Conservation (phyloP, 495 filamentous ascomycete species). For the Parmelia sp. region DNA sequence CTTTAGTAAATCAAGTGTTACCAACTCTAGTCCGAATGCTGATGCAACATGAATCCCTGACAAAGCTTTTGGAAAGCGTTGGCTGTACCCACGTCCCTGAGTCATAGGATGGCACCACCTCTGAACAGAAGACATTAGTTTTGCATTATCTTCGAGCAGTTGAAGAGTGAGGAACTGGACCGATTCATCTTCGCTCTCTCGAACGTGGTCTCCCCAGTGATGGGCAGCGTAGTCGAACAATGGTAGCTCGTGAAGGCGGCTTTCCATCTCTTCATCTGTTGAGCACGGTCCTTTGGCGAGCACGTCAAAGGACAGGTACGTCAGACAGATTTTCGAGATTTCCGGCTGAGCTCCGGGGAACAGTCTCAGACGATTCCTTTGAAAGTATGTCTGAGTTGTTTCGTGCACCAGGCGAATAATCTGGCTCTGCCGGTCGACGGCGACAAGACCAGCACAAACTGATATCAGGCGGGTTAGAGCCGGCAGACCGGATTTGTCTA, state of each 20-base stretch:
- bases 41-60: slow-evolving; percentile 8
- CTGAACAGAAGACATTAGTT: neutral
- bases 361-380: slow-evolving; percentile 5
- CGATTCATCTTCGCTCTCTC: neutral
- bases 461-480: slow-evolving; percentile 32
- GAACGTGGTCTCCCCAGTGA: slow-evolving; percentile 22
- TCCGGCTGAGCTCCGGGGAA: slow-evolving; percentile 17
- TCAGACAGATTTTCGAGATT: slow-evolving; percentile 23
- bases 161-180: slow-evolving; percentile 11
- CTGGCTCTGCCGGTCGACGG: slow-evolving; percentile 27
- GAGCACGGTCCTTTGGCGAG: slow-evolving; percentile 9
- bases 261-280: slow-evolving; percentile 1
- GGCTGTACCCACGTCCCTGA: neutral
- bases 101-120: slow-evolving; percentile 11
- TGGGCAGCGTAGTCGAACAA: slow-evolving; percentile 6
- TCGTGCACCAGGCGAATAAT: slow-evolving; percentile 31
- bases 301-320: slow-evolving; percentile 16
- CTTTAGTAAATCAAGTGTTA: neutral
- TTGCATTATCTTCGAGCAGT: slow-evolving; percentile 10
- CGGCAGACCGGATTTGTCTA: slow-evolving; percentile 36
- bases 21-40: neutral
- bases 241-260: neutral
- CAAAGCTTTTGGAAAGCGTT: neutral
- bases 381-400: slow-evolving; percentile 30
- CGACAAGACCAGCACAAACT: slow-evolving; percentile 29